A percentile compares a stretch with the other conserved stretches of the same genome.
phyloP scores from a whole-genome alignment of 177 flowering plant species.

The Telopea speciosissima region DNA sequence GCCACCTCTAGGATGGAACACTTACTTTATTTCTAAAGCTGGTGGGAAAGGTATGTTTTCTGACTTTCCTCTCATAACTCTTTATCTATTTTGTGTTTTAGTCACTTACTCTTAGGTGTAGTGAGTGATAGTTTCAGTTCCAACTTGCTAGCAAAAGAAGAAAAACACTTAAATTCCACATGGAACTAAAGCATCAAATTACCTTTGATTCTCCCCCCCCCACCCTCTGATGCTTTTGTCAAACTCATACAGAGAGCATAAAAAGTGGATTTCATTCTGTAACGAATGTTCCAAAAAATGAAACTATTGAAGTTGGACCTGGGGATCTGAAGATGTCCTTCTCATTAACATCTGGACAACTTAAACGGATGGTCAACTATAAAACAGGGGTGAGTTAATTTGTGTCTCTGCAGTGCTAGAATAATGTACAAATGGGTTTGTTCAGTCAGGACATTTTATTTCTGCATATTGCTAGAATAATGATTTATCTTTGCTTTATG shows the following conservation, averaged over 20 bases:
- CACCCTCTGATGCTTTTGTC: neutral
- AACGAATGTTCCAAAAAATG: slow-evolving; percentile 26
- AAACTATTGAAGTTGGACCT: slow-evolving; percentile 61
- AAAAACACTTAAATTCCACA: neutral
- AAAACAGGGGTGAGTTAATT: slow-evolving; percentile 53
- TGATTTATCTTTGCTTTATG: too few species aligned
- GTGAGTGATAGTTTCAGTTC: neutral
- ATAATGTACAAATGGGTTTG: neutral
- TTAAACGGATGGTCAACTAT: slow-evolving; percentile 50
- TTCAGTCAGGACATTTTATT: neutral
- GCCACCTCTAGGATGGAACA: slow-evolving; percentile 85
- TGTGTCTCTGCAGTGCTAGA: neutral
- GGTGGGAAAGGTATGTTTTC: slow-evolving; percentile 30
- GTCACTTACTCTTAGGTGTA: neutral
- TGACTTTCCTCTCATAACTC: neutral
- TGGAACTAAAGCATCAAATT: neutral
- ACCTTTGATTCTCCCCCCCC: too few species aligned
- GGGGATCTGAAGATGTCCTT: slow-evolving; percentile 73
- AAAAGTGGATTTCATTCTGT: slow-evolving; percentile 18
- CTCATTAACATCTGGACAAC: slow-evolving; percentile 60
- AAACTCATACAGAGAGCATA: slow-evolving; percentile 23
- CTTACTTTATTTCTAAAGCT: slow-evolving; percentile 62
- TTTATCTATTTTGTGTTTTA: neutral
- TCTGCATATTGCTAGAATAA: too few species aligned
- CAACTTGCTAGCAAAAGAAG: neutral